These are phyloP conservation scores for Dryas integrifolia DNA, from an alignment of 331 rosid genomes.

Conservation along the genomic window DNA sequence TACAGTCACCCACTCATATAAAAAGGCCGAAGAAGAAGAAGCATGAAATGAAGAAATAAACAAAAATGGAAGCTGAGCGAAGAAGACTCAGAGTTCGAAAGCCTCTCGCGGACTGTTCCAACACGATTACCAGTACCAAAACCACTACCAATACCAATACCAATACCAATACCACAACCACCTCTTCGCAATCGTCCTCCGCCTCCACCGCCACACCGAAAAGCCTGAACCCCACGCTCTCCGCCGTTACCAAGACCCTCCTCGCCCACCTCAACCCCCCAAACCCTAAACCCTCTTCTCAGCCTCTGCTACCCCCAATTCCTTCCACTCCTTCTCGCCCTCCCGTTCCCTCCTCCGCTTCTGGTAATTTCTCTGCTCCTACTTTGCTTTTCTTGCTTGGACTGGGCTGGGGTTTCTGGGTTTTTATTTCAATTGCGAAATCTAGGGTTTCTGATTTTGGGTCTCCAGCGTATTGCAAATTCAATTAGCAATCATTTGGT, in stretches of 20 bases:
- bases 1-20: not conserved
- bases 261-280: not conserved
- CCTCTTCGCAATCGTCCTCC: conserved; percentile 27
- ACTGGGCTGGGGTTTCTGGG: not conserved
- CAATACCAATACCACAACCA: conserved; percentile 7
- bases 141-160: not conserved
- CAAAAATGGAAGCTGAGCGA: conserved; percentile 46
- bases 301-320: conserved; percentile 8
- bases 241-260: conserved; percentile 7
- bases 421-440: not conserved
- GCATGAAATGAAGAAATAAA: not conserved
- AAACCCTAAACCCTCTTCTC: conserved; percentile 29
- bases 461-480: not conserved
- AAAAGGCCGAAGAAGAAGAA: conserved; percentile 1
- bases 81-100: conserved; percentile 33
- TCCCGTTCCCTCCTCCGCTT: conserved; percentile 20
- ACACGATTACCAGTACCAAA: conserved; percentile 27
- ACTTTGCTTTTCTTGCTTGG: not conserved
- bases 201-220: not conserved
- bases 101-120: conserved; percentile 66
- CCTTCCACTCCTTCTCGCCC: conserved; percentile 35
- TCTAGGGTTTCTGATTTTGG: conserved; percentile 7
- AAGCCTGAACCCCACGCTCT: conserved; percentile 9
- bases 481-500: not conserved
- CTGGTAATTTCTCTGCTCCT: conserved; percentile 28